These are phyloP conservation scores for Penicillium sp. DNA, from an alignment of 2,329 filamentous ascomycete genomes.

Conservation along the genomic window DNA sequence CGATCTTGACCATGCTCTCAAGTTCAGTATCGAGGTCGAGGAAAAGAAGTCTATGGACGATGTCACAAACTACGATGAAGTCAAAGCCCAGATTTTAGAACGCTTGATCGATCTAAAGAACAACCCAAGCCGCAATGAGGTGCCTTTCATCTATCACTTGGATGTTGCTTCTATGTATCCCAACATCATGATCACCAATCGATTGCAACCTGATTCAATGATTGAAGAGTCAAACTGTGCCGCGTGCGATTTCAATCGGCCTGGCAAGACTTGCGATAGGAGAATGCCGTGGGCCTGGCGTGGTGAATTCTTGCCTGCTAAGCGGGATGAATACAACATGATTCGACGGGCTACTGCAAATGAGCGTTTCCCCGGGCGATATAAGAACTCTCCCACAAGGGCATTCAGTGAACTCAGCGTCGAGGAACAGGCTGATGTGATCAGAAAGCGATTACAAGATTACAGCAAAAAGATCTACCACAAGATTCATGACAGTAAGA, in stretches of 20 bases:
- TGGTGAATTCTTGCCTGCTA: constrained; percentile 94
- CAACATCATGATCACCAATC: constrained; percentile 99
- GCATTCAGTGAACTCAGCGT: constrained; percentile 76
- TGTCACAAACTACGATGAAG: constrained; percentile 76
- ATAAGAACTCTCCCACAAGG: constrained; percentile 66
- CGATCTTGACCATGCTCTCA: constrained; percentile 84
- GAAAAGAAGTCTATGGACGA: constrained; percentile 81
- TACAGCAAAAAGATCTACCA: constrained; percentile 99
- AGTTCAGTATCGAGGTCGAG: constrained; percentile 82
- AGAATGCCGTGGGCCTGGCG: constrained; percentile 96
- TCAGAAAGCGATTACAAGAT: constrained; percentile 84
- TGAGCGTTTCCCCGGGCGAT: constrained; percentile 83
- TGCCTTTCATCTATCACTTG: constrained; percentile 93
- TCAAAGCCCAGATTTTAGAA: constrained; percentile 77
- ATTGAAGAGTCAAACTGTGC: constrained; percentile 94
- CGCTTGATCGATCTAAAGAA: constrained; percentile 71
- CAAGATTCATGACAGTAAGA: constrained; percentile 95
- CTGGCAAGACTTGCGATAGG: constrained; percentile 94
- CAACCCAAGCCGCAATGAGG: constrained; percentile 80
- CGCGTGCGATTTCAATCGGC: constrained; percentile 96
- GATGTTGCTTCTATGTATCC: constrained; percentile 99
- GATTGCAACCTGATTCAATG: constrained; percentile 98
- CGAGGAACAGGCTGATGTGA: constrained; percentile 77
- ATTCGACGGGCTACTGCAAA: constrained; percentile 88
- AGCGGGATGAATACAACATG: constrained; percentile 99